These are phyloP conservation scores for Ophiostoma montium DNA, from an alignment of 2,329 filamentous ascomycete genomes.

Conservation along the genomic window DNA sequence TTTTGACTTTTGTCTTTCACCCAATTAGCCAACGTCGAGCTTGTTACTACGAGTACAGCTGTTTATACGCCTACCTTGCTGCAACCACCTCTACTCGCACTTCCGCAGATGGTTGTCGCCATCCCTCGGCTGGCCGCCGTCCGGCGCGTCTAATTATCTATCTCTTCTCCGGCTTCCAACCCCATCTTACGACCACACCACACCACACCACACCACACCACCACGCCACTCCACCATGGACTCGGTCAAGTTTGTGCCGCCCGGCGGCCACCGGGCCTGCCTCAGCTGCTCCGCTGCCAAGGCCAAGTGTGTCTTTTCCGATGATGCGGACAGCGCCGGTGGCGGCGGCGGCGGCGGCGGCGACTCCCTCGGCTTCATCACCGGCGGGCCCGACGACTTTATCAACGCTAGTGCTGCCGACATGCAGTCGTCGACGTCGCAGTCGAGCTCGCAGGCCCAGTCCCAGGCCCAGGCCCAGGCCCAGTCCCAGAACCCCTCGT, in stretches of 20 bases:
- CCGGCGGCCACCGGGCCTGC: slow-evolving; percentile 16
- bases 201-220: neutral
- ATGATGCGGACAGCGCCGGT: slow-evolving; percentile 5
- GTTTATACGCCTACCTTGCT: no score
- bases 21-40: no score
- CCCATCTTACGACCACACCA: neutral
- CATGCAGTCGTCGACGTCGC: neutral
- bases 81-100: neutral
- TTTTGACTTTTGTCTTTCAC: no score
- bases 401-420: neutral
- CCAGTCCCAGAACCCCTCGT: no score
- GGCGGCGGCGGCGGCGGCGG: neutral
- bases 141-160: slow-evolving; percentile 2
- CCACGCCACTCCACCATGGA: slow-evolving; percentile 8
- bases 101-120: neutral
- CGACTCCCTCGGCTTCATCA: neutral
- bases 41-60: no score
- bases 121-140: neutral
- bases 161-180: slow-evolving; percentile 15
- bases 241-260: slow-evolving; percentile 15
- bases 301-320: slow-evolving; percentile 15
- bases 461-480: no score
- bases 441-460: neutral
- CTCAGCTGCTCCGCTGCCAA: slow-evolving; percentile 15
- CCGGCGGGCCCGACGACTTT: slow-evolving; percentile 1